Evolutionary conservation across 345 rosid species (phyloP).

Genomic region (Salix dunnii): DNA sequence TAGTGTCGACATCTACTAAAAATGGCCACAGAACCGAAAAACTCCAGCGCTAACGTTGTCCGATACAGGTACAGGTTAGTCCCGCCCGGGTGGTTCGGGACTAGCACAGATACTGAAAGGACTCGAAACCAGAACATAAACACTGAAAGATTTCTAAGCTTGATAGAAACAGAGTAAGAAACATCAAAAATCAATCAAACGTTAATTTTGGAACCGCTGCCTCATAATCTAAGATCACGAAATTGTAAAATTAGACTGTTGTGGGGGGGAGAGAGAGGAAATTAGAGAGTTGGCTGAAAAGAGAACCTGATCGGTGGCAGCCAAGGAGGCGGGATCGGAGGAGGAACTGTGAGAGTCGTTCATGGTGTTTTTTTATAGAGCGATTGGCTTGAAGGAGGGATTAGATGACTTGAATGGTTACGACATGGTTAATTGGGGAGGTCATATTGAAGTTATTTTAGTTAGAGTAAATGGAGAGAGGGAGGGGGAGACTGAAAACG

Average conservation of each 20-base stretch:
- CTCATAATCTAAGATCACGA: not conserved
- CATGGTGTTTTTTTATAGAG: constrained; percentile 36
- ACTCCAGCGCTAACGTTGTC: not conserved
- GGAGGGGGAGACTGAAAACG: not conserved
- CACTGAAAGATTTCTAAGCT: not conserved
- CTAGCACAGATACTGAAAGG: not conserved
- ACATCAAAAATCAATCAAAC: not conserved
- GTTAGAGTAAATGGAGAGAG: constrained; percentile 2
- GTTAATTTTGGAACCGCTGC: not conserved
- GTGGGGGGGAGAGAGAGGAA: not conserved
- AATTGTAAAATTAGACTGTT: not conserved
- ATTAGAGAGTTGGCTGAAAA: not conserved
- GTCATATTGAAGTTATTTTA: not conserved
- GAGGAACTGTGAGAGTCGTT: constrained; percentile 61
- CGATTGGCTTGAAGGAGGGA: not conserved
- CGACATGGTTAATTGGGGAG: not conserved
- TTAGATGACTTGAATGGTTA: not conserved
- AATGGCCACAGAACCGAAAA: not conserved
- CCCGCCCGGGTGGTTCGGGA: not conserved
- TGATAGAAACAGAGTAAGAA: not conserved
- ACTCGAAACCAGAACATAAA: not conserved
- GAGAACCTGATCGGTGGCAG: constrained; percentile 62
- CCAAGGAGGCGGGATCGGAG: constrained; percentile 58
- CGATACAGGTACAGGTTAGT: not conserved
- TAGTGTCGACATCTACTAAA: not conserved